Evolutionary conservation across 805 yeast species (phyloP).

Genomic region (Candida endomychidarum): DNA sequence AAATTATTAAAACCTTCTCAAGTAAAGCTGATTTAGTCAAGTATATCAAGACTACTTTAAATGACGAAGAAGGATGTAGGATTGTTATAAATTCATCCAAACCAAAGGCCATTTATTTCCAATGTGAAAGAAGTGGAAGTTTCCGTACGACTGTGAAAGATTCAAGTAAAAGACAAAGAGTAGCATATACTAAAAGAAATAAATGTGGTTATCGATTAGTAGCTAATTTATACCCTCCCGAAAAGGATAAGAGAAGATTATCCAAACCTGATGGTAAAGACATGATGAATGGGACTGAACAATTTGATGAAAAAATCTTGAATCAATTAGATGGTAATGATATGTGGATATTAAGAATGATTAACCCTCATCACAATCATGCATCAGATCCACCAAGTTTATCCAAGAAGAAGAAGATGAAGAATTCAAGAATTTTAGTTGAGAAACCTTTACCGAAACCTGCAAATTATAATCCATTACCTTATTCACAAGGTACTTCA

Average conservation of each 20-base stretch:
- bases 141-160: constrained; percentile 49
- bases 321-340: constrained; percentile 21
- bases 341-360: constrained; percentile 49
- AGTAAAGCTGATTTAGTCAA: constrained; percentile 28
- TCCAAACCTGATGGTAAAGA: constrained; percentile 6
- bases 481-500: constrained; percentile 12
- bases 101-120: constrained; percentile 49
- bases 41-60: constrained; percentile 39
- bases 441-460: constrained; percentile 38
- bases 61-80: constrained; percentile 38
- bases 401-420: constrained; percentile 37
- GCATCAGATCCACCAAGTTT: constrained; percentile 40
- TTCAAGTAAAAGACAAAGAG: constrained; percentile 44
- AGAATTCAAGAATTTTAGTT: constrained; percentile 41
- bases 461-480: constrained; percentile 7
- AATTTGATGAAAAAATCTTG: constrained; percentile 28
- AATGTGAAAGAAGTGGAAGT: constrained; percentile 44
- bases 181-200: constrained; percentile 47
- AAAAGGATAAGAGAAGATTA: constrained; percentile 38
- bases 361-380: constrained; percentile 46
- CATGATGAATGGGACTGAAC: constrained; percentile 7
- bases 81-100: constrained; percentile 48
- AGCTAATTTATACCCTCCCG: constrained; percentile 45
- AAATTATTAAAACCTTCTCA: constrained; percentile 29
- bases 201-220: constrained; percentile 48